Evolutionary conservation across 2,329 filamentous ascomycete genomes (phyloP), one percentile per base, ranked within the genome.

Genomic region (Xylariales sp.): DNA sequence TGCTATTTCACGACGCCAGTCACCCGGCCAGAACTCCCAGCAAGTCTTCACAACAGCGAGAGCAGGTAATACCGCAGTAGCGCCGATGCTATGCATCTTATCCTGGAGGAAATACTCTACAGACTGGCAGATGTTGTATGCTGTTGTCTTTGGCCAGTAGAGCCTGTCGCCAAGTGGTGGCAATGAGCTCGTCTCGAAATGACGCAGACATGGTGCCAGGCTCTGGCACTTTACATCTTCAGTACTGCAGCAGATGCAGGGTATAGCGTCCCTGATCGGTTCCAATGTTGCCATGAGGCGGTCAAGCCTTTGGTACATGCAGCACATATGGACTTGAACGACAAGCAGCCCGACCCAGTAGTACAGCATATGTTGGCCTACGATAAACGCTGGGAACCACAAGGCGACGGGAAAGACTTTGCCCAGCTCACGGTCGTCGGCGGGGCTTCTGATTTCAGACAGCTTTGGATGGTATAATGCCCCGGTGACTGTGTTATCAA

Each of bases 381-480:
- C 31, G 18, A 41, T 25, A 38, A 53, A 51, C 18, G 51, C 46
- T 0, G 50, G 47, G 38, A 55, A 55, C 25, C 46, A 47, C 12
- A 51, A 53, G 4, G 50, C 42, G 2, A 55, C 50, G 9, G 50
- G 42, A 33, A 51, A 55, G 8, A 51, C 11, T 19, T 36, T 40
- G 8, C 35, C 4, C 22, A 18, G 15, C 9, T 12, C n/a, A 10
- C 11, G 5, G 3, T 29, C 31, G 45, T 7, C 42, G 34, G 14
- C 35, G 29, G 10, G 27, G 29, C 27, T 37, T 5, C 18, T 14
- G 21, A 50, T 31, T n/a, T n/a, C 32, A 0, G 48, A 47, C 34
- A 53, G 47, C 38, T 54, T 44, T 1, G 50, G 46, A 31, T 33
- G 42, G 41, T 53, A 55, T 8, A 53, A 37, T 3, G 50, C 40